phyloP scores from a whole-genome alignment of 345 rosid genomes.

The Chamaenerion angustifolium region DNA sequence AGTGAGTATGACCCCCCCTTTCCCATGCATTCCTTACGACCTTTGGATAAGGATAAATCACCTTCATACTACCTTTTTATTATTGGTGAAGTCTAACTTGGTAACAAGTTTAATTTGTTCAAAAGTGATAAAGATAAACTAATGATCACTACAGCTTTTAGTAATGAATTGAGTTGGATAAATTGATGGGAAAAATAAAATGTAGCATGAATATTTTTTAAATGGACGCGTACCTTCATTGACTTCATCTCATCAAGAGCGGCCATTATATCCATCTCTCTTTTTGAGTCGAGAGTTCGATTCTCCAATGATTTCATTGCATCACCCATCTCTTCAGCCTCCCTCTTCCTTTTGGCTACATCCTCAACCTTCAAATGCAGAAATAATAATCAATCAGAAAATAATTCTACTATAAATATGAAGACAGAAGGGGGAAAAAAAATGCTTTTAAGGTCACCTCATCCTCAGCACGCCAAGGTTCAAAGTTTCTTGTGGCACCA shows the following conservation, averaged over 20 bases:
- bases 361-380: conserved; percentile 31
- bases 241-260: conserved; percentile 90
- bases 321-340: conserved; percentile 85
- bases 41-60: too few relatives aligned
- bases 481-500: conserved; percentile 75
- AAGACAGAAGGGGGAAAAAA: not conserved
- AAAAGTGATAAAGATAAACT: too few relatives aligned
- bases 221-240: conserved; percentile 43
- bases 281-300: conserved; percentile 71
- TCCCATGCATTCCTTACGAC: too few relatives aligned
- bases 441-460: conserved; percentile 25
- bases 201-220: conserved; percentile 1
- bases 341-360: conserved; percentile 39
- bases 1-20: too few relatives aligned
- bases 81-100: too few relatives aligned
- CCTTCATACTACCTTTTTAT: too few relatives aligned
- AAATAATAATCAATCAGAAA: conserved; percentile 1
- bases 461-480: conserved; percentile 92
- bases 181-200: not conserved
- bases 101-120: too few relatives aligned
- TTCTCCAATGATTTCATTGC: conserved; percentile 93
- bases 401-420: not conserved
- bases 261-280: conserved; percentile 88
- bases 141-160: too few relatives aligned
- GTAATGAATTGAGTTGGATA: too few relatives aligned